These are phyloP conservation scores for Andrographis paniculata DNA, from an alignment of 305 asterid species.

Conservation along the genomic window DNA sequence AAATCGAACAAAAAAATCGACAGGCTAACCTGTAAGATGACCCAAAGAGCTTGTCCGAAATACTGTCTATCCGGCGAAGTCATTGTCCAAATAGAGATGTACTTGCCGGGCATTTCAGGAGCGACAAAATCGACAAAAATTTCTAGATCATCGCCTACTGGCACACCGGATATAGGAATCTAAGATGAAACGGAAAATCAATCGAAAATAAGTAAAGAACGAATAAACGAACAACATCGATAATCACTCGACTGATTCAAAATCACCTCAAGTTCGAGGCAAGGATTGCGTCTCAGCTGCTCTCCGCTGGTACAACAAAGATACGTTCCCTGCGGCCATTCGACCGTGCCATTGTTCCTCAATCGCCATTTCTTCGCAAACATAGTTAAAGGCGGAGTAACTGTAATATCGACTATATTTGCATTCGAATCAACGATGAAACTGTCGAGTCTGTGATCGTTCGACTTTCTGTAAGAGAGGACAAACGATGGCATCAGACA, in stretches of 20 bases:
- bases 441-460: slow-evolving; percentile 49
- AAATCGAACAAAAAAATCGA: neutral
- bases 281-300: slow-evolving; percentile 33
- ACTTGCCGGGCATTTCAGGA: slow-evolving; percentile 70
- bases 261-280: slow-evolving; percentile 53
- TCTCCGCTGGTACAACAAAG: slow-evolving; percentile 94
- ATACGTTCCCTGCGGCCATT: slow-evolving; percentile 71
- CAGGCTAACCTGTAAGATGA: slow-evolving; percentile 57
- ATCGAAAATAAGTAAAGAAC: neutral
- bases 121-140: slow-evolving; percentile 73
- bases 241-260: no score
- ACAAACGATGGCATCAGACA: no score
- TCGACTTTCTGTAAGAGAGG: no score
- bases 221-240: no score
- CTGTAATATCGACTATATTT: slow-evolving; percentile 69
- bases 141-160: slow-evolving; percentile 52
- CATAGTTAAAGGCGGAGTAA: slow-evolving; percentile 57
- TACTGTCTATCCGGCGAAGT: slow-evolving; percentile 69
- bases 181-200: slow-evolving; percentile 10
- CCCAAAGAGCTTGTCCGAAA: slow-evolving; percentile 98
- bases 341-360: slow-evolving; percentile 68
- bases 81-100: slow-evolving; percentile 86
- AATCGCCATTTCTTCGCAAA: slow-evolving; percentile 95
- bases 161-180: slow-evolving; percentile 55
- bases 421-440: slow-evolving; percentile 69